A percentile compares a stretch with the other conserved stretches of the same genome.
phyloP scores from a whole-genome alignment of 2,329 filamentous ascomycete species.

The Leptographium wingfieldii region DNA sequence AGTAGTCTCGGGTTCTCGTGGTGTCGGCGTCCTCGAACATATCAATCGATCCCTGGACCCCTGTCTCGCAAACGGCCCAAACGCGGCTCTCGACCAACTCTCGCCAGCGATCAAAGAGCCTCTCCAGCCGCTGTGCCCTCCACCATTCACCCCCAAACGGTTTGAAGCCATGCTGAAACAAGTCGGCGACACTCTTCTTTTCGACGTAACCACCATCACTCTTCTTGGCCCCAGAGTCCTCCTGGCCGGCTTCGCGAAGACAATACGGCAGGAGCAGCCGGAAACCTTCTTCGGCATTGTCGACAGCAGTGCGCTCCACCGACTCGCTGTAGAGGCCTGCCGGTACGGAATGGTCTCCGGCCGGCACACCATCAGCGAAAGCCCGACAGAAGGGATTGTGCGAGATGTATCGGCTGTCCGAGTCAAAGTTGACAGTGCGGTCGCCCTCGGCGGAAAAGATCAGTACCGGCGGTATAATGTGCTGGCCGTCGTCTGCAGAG shows the following conservation, averaged over 20 bases:
- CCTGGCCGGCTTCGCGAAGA: background rate
- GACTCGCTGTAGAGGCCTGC: background rate
- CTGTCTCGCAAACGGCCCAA: background rate
- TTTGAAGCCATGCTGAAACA: background rate
- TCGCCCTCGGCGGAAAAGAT: background rate
- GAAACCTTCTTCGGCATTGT: background rate
- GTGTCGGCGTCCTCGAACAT: background rate
- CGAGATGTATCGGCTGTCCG: background rate
- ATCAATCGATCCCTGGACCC: background rate
- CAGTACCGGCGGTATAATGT: background rate
- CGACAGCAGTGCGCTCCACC: background rate
- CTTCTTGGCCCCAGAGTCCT: background rate
- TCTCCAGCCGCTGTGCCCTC: background rate
- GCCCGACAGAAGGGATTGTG: background rate
- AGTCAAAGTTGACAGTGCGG: background rate
- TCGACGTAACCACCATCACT: background rate
- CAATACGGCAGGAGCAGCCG: background rate
- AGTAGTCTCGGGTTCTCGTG: background rate
- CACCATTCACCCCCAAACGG: background rate
- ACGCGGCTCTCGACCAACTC: background rate
- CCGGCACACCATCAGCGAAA: background rate
- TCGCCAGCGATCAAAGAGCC: background rate
- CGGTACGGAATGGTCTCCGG: background rate
- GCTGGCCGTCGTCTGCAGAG: background rate
- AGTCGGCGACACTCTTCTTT: background rate